Evolutionary conservation across 768 basidiomycete species (phyloP), one percentile per base, ranked within the genome.

Genomic region (Albatrellus ellisii): DNA sequence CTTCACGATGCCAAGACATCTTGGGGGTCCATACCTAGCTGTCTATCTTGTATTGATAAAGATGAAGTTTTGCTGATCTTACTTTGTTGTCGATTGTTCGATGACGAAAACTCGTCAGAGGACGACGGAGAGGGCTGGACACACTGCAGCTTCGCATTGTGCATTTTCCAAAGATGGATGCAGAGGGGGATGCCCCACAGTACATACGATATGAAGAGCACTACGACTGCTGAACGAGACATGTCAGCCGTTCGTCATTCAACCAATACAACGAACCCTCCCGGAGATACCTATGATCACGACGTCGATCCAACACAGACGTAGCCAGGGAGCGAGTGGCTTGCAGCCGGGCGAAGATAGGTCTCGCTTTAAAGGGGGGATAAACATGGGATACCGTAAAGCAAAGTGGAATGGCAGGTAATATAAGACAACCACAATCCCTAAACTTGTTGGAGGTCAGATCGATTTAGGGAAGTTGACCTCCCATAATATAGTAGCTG

Each of bases 131-230:
- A 28, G 27, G 15, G 15, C n/a, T n/a, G n/a, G n/a, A n/a, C n/a
- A n/a, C n/a, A n/a, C n/a, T n/a, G n/a, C n/a, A n/a, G n/a, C n/a
- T n/a, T n/a, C n/a, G n/a, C n/a, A n/a, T n/a, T 44, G 17, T 47
- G 2, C 24, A 41, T 35, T 33, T 45, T 49, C 42, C 39, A 42
- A 12, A 51, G 40, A 14, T 46, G 43, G 22, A 45, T 41, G 21
- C 51, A 49, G 26, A 55, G 32, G 6, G 52, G 55, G 24, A 49
- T 38, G 21, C 54, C 52, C 51, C 55, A 49, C 4, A 58, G 31
- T 26, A 54, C 21, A 35, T 47, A 52, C 22, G 38, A 46, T 21
- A 55, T 37, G 31, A 46, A 46, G 26, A 53, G 37, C 11, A 49
- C 20, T 11, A 56, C 47, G 6, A 44, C 39, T 14, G 41, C 56